Base-by-base conservation (phyloP, 2,329 filamentous ascomycete species). In the Aspergillus arachidicola region DNA sequence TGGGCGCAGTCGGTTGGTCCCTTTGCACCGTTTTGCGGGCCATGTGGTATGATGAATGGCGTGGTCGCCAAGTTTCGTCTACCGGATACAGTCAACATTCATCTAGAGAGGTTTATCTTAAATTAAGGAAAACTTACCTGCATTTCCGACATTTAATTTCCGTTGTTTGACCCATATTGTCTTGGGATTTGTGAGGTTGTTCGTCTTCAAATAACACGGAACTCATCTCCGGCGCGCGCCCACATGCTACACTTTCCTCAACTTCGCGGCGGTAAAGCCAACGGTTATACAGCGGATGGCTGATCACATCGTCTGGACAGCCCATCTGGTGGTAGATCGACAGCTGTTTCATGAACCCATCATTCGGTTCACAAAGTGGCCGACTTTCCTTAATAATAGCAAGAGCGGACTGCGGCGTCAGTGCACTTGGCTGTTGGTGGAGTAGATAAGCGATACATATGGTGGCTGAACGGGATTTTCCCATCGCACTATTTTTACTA, bases 61-160 rank as follows among this genome's bases (percentile, higher is more conserved):
- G 85, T 86, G 26, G 86, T 89, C 63, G 89, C 89, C 54, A 91
- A 77, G 58, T 83, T 83, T 28, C 85, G 85, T 73, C 86, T 87
- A 69, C 58, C 38, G 4, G 54, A 51, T 50, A 56, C 50, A 46
- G 56, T 68, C 43, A 65, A 26, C 30, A 63, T 6, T 51, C 28
- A 32, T 34, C 48, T 23, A 19, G 32, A 54, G 21, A 50, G 61
- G 32, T 53, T 57, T 53, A 28, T 43, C 38, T 6, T 14, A 55
- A 46, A n/a, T 38, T 16, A 14, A 21, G 46, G 72, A 84, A 14
- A 36, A 73, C 86, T 87, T 77, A 80, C 78, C 95, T 89, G 84
- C 95, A 99, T 80, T 94, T 97, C 75, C 94, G 93, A 81, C 95
- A 98, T 70, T 92, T 87, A 63, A 97, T 83, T 74, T 94, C 89